Evolutionary conservation across 352 stramenopile genomes (phyloP), one percentile per base, ranked within the genome.

Genomic region (Halophytophthora polymorphica): DNA sequence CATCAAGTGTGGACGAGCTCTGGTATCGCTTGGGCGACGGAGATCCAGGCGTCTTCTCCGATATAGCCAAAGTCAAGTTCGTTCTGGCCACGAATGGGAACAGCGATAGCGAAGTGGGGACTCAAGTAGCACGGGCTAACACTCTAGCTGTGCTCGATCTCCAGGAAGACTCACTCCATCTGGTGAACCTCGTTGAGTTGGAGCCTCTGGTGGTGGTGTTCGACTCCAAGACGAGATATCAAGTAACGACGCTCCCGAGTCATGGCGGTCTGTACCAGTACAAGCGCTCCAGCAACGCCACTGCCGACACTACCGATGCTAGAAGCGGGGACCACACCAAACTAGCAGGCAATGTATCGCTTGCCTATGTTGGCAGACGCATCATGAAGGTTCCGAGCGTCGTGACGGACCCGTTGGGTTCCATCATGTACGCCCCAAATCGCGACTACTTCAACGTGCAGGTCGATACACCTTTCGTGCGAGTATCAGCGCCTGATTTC

Each of bases 191-290:
- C 7, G 35, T 22, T 2, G 43, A 65, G 7, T 25, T 83, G 5
- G 80, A 90, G 29, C 73, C 74, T 6, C 50, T 83, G 2, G 43
- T 58, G 13, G 62, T 69, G 31, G 46, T 66, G 45, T 38, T 83
- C 13, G 55, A 56, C 39, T 41, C 62, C 19, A 54, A 49, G n/a
- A 68, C 52, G 13, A 33, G 25, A n/a, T 73, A 83, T 14, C 28
- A 52, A 21, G 47, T 91, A 33, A 69, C 61, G 1, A 21, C 42
- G 21, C 45, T 81, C 2, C 80, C 80, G 38, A 49, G 44, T 0
- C 51, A 81, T 50, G 80, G 80, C 31, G 18, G 45, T 6, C 56
- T 91, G 21, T 88, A 73, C 37, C 77, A 91, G 41, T 88, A 69
- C 44, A 61, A 58, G 3, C 5, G 50, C 21, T 19, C 46, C 28